phyloP scores from a whole-genome alignment of 2,329 filamentous ascomycete species.

The Fusarium sp. region DNA sequence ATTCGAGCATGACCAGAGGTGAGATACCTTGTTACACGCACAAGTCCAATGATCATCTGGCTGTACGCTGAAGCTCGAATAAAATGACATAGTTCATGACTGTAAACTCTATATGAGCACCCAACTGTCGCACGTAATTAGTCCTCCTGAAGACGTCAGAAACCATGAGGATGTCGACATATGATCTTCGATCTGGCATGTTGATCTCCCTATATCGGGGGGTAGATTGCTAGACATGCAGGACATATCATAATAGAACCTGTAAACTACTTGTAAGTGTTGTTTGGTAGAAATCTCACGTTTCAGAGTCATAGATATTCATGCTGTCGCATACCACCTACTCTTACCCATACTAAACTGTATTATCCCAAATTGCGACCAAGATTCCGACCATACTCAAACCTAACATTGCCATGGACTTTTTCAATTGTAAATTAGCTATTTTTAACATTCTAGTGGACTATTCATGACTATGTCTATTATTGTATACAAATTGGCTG shows the following conservation, averaged over 20 bases:
- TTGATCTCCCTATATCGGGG: constrained; percentile 17
- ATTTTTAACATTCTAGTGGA: not conserved
- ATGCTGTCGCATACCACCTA: too few species aligned
- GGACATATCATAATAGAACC: not conserved
- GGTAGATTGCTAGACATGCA: constrained; percentile 14
- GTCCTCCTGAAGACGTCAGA: constrained; percentile 41
- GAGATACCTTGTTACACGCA: not conserved
- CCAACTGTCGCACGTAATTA: constrained; percentile 22
- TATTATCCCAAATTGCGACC: too few species aligned
- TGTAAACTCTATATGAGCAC: constrained; percentile 1
- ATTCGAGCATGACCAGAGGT: constrained; percentile 1
- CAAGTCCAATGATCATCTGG: not conserved
- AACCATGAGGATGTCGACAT: constrained; percentile 49
- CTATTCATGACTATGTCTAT: too few species aligned
- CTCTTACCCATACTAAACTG: too few species aligned
- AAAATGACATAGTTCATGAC: not conserved
- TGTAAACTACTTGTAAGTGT: too few species aligned
- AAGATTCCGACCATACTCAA: not conserved
- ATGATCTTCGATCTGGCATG: constrained; percentile 18
- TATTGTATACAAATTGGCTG: too few species aligned
- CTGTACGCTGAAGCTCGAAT: not conserved
- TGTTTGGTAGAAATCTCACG: too few species aligned
- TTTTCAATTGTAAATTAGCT: not conserved
- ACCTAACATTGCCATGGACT: not conserved
- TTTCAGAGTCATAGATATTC: too few species aligned